Evolutionary conservation across 2,329 filamentous ascomycete species (phyloP), one percentile per base, ranked within the genome.

Genomic region (Rhytidhysteron rufulum): DNA sequence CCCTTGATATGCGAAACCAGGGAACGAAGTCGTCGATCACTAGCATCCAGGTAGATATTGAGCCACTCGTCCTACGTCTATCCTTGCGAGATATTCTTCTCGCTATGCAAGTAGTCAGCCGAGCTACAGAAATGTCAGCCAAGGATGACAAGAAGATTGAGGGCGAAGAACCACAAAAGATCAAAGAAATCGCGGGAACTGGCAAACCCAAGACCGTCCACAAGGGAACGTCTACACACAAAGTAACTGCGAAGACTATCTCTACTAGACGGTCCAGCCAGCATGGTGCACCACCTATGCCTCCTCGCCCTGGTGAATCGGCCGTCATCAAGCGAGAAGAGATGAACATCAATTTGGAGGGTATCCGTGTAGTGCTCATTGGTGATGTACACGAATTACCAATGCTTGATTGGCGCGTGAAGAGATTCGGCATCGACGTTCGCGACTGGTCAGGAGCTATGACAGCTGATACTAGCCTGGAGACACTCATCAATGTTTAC

Each of bases 341-440:
- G 56, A 74, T 98, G 55, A 86, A 83, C n/a, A 82, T 91, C 18
- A 83, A 82, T 3, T 76, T 98, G 37, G 88, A 94, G 48, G 94
- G 94, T 11, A 78, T 98, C 47, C 83, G 94, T 45, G 80, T 98
- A 2, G 88, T 98, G 11, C 74, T 99, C 13, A 96, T 99, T 54
- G 94, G 94, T 7, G 93, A 98, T 56, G 70, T 94, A 3, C 94
- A 99, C 58, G 94, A 98, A 68, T 74, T 99, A 53, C 94, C 93
- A 2, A 87, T 98, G 44, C 73, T 99, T 4, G 94, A 99, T 60
- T 81, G 94, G 67, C 95, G 88, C 49, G 82, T 98, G 54, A 95
- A 95, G 67, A 83, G 84, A 39, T 97, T 97, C 58, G 86, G 81
- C 4, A 78, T 91, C 3, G 82, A 85, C 33, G 87, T 94, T 4